A percentile compares a stretch with the other conserved stretches of the same genome.
phyloP scores from a whole-genome alignment of 2,329 filamentous ascomycete genomes.

The Cercospora zeina region DNA sequence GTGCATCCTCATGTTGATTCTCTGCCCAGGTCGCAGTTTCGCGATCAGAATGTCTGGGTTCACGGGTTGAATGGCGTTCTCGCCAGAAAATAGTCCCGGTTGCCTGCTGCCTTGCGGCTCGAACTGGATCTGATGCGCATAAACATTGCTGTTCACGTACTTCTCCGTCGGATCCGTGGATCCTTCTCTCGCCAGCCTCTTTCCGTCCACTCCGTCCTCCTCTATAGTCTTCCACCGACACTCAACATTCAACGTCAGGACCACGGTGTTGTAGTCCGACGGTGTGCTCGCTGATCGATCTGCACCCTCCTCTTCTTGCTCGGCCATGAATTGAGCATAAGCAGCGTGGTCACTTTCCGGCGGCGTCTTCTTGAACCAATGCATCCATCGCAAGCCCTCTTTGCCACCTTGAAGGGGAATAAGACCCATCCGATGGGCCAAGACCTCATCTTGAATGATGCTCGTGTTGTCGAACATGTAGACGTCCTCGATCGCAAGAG shows the following conservation, averaged over 20 bases:
- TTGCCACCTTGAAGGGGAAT: constrained; percentile 82
- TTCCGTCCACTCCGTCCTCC: constrained; percentile 48
- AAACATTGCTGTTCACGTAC: constrained; percentile 76
- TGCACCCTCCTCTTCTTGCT: constrained; percentile 45
- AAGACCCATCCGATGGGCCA: constrained; percentile 84
- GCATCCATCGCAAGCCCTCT: constrained; percentile 76
- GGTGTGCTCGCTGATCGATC: constrained; percentile 49
- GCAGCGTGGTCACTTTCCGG: constrained; percentile 57
- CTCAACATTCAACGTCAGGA: constrained; percentile 71
- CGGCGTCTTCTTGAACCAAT: constrained; percentile 74
- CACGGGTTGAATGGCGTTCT: constrained; percentile 68
- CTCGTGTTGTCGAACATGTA: constrained; percentile 96
- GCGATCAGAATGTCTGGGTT: constrained; percentile 93
- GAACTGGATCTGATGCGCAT: constrained; percentile 64
- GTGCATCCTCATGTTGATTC: constrained; percentile 83
- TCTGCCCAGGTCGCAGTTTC: constrained; percentile 88
- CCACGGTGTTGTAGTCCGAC: constrained; percentile 83
- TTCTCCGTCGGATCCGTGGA: constrained; percentile 81
- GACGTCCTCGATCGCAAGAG: constrained; percentile 88
- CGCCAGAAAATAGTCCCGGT: constrained; percentile 60
- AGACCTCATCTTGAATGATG: constrained; percentile 95
- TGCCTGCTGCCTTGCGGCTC: constrained; percentile 71
- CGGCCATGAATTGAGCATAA: constrained; percentile 42
- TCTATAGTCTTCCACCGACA: constrained; percentile 70
- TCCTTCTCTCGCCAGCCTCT: constrained; percentile 59